Base-by-base conservation (phyloP, 202 grass and related monocot genomes). In the Bolboschoenoplectus hybrid region DNA sequence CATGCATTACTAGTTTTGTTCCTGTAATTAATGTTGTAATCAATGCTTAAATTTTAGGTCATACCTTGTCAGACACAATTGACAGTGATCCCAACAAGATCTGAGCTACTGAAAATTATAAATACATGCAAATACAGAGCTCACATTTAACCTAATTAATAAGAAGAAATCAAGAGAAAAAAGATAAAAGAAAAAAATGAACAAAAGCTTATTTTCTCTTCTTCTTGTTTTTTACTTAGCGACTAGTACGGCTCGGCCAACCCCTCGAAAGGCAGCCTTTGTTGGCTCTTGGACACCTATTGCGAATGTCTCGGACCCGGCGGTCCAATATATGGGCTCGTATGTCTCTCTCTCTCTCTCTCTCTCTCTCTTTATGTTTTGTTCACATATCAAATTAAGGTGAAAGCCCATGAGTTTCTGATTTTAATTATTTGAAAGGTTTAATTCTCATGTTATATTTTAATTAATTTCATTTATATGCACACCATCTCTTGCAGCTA, bases 161-260 rank as follows among this genome's bases (percentile, higher is more conserved):
- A 36, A 67, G 34, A 73, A 73, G 34, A 40, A 14, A 46, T 26
- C 60, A 63, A 73, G 43, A 73, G 10, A 16, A 73, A 16, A 26
- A 46, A 17, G 43, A 46, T 73, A 73, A 44, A 26, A 26, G 26
- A 26, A 26, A 26, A 26, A 26, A 43, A 63, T 63, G 2, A 63
- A 11, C 7, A 63, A 44, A 73, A 73, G 43, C 36, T 73, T 44
- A 6, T 73, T 73, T 45, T 72, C 26, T 73, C 68, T 73, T 40
- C 10, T 73, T 46, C 43, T 17, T n/a, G 13, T 73, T 73, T 46
- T 43, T 73, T 63, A 45, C 16, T 73, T 46, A 73, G 12, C 4
- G 36, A 45, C 9, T 39, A n/a, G 14, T 45, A 10, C 9, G 39
- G 68, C 68, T 73, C 19, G 11, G 43, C 68, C 43, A 46, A 0